These are phyloP conservation scores for Sordariomycetes sp. DNA, from an alignment of 2,329 filamentous ascomycete species.

Conservation along the genomic window DNA sequence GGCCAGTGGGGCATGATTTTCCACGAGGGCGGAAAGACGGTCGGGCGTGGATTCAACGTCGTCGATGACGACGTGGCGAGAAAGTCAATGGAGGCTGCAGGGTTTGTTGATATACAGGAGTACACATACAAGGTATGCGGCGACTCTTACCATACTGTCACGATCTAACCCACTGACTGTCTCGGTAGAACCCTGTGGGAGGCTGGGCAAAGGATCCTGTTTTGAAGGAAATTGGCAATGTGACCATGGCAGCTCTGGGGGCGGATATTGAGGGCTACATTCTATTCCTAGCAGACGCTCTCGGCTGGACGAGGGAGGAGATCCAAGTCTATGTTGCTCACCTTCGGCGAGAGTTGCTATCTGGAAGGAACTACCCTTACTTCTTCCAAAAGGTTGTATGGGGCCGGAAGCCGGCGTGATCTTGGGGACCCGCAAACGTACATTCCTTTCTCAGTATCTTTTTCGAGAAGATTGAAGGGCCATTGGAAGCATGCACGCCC, in stretches of 20 bases:
- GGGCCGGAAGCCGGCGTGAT: not conserved
- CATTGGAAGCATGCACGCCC: too few relatives aligned
- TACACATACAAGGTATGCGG: constrained; percentile 5
- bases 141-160: not conserved
- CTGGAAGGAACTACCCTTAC: constrained; percentile 11
- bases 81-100: constrained; percentile 10
- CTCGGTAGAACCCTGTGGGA: constrained; percentile 7
- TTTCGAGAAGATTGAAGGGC: too few relatives aligned
- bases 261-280: constrained; percentile 7
- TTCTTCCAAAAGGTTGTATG: constrained; percentile 5
- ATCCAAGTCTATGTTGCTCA: constrained; percentile 8
- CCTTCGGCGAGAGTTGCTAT: constrained; percentile 6
- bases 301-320: constrained; percentile 9
- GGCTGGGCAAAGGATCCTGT: constrained; percentile 11
- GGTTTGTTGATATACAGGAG: constrained; percentile 9
- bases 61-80: constrained; percentile 10
- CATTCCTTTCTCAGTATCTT: too few relatives aligned
- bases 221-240: constrained; percentile 10
- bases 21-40: constrained; percentile 13
- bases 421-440: not conserved
- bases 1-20: constrained; percentile 15
- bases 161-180: not conserved
- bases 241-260: constrained; percentile 10
- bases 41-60: constrained; percentile 16
- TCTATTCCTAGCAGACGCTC: constrained; percentile 8